These are phyloP conservation scores for Castanea crenata DNA, from an alignment of 306 rosid genomes.

Conservation along the genomic window DNA sequence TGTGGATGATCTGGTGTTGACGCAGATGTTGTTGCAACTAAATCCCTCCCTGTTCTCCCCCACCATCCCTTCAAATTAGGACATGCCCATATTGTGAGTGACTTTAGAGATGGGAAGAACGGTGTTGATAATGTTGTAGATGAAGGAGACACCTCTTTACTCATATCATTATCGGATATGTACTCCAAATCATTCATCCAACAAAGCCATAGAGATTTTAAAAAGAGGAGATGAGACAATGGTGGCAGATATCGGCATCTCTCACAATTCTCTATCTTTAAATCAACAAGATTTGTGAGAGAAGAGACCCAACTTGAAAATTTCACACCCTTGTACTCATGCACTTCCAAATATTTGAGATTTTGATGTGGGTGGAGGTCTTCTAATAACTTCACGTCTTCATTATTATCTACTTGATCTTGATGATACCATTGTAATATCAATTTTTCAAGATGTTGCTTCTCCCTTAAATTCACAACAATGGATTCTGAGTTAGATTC, in stretches of 20 bases:
- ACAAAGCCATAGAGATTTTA: neutral
- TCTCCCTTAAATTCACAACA: neutral
- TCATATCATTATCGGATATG: neutral
- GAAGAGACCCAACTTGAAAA: neutral
- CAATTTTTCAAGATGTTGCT: neutral
- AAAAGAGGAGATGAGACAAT: neutral
- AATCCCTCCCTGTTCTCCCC: too few relatives aligned
- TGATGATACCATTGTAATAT: neutral
- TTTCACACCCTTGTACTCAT: neutral
- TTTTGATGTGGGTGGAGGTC: neutral
- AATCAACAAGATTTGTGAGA: neutral
- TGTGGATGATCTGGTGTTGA: too few relatives aligned
- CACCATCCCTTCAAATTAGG: too few relatives aligned
- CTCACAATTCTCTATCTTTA: accelerated
- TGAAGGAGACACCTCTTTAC: too few relatives aligned
- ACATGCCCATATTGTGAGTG: too few relatives aligned
- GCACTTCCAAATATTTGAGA: neutral
- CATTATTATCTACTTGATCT: too few relatives aligned
- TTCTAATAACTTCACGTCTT: neutral
- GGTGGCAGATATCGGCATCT: neutral
- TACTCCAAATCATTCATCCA: neutral
- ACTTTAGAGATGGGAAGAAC: too few relatives aligned
- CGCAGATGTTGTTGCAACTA: too few relatives aligned
- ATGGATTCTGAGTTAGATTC: neutral
- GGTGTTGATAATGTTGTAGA: too few relatives aligned